Conservation (phyloP, 2,329 filamentous ascomycete genomes). For the Parastagonospora avenae region DNA sequence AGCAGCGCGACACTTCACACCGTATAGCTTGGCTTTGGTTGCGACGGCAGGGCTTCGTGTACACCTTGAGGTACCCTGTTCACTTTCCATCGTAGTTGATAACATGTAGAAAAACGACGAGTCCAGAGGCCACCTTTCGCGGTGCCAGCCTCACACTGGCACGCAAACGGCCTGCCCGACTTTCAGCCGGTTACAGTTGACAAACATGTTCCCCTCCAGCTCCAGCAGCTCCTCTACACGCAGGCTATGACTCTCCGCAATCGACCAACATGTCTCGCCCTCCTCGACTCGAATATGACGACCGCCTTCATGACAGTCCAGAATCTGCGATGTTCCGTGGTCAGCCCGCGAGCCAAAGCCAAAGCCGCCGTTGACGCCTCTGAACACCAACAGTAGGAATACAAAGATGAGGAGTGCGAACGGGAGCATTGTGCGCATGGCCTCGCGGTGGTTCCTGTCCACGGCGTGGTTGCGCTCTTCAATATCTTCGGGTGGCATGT, state of each 20-base stretch:
- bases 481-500: slow-evolving; percentile 14
- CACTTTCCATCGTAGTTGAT: too few relatives aligned
- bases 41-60: too few relatives aligned
- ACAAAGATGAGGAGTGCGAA: slow-evolving; percentile 62
- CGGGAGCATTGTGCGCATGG: slow-evolving; percentile 63
- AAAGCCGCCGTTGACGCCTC: slow-evolving; percentile 16
- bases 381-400: slow-evolving; percentile 54
- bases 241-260: slow-evolving; percentile 53
- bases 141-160: slow-evolving; percentile 29
- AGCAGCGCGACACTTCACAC: too few relatives aligned
- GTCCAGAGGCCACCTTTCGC: not conserved
- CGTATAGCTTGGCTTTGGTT: too few relatives aligned
- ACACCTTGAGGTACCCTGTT: too few relatives aligned
- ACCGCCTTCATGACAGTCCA: slow-evolving; percentile 31
- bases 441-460: slow-evolving; percentile 36
- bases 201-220: slow-evolving; percentile 48
- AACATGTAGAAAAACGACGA: too few relatives aligned
- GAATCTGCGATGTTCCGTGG: slow-evolving; percentile 17
- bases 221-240: slow-evolving; percentile 54
- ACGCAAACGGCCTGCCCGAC: slow-evolving; percentile 56
- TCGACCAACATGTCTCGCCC: slow-evolving; percentile 61
- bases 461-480: slow-evolving; percentile 25
- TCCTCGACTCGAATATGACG: slow-evolving; percentile 49
- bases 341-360: slow-evolving; percentile 17
- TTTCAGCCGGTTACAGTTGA: slow-evolving; percentile 56